Percentiles rank a stretch among this genome's conserved stretches.
Conservation (phyloP, 2,329 filamentous ascomycete species). For the Colletotrichum sp. region DNA sequence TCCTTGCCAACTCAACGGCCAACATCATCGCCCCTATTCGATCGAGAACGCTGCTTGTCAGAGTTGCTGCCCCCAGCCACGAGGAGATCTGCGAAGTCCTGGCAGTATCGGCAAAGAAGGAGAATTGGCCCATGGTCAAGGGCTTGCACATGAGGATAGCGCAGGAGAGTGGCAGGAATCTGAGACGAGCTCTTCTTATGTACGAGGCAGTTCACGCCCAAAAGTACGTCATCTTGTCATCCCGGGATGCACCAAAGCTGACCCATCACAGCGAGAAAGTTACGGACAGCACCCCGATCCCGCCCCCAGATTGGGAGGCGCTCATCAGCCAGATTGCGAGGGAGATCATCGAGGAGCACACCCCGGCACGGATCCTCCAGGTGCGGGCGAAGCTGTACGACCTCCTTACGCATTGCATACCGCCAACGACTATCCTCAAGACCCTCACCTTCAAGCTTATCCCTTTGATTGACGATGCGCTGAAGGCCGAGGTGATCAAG, state of each 20-base stretch:
- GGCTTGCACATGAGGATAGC: constrained; percentile 85
- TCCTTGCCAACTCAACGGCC: constrained; percentile 93
- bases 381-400: constrained; percentile 97
- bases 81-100: constrained; percentile 83
- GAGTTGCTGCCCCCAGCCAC: constrained; percentile 88
- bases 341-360: constrained; percentile 91
- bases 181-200: constrained; percentile 91
- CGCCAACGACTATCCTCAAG: constrained; percentile 91
- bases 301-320: constrained; percentile 96
- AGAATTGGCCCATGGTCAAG: constrained; percentile 79
- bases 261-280: constrained; percentile 76
- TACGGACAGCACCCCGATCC: constrained; percentile 84
- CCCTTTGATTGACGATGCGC: constrained; percentile 80
- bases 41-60: constrained; percentile 86
- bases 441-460: constrained; percentile 94
- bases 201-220: constrained; percentile 97
- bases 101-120: constrained; percentile 72
- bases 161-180: constrained; percentile 86
- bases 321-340: constrained; percentile 88
- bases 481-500: constrained; percentile 91
- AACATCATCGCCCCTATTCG: constrained; percentile 99
- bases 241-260: constrained; percentile 23
- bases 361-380: constrained; percentile 84
- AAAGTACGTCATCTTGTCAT: constrained; percentile 67
- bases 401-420: constrained; percentile 95